A percentile compares a stretch with the other conserved stretches of the same genome.
Evolutionary conservation across 108 stramenopile genomes (phyloP).

Genomic region (Stephanodiscus minutulus): DNA sequence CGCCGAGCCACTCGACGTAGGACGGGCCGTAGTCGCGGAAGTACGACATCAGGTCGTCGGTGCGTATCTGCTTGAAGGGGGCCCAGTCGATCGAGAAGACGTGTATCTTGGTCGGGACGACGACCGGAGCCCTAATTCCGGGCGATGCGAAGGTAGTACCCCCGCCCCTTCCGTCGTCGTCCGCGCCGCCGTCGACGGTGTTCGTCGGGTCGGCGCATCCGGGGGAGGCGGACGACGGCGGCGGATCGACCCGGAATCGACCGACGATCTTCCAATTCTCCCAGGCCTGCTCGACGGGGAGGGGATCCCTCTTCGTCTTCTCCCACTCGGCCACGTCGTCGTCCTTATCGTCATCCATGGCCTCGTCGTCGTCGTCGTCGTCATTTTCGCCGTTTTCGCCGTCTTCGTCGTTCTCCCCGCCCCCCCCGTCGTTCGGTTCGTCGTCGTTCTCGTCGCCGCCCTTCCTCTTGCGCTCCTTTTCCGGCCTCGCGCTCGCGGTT

Average conservation of each 20-base stretch:
- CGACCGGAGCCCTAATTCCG: neutral
- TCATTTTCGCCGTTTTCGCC: constrained; percentile 32
- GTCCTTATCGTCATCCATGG: constrained; percentile 18
- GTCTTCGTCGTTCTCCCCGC: constrained; percentile 12
- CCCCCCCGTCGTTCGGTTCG: no score
- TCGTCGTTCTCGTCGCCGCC: constrained; percentile 18
- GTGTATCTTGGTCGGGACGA: constrained; percentile 72
- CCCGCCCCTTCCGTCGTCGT: constrained; percentile 21
- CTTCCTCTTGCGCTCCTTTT: constrained; percentile 32
- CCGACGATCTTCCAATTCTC: constrained; percentile 76
- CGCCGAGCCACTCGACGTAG: constrained; percentile 87
- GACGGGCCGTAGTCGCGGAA: constrained; percentile 71
- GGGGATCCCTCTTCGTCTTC: constrained; percentile 48
- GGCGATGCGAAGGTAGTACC: constrained; percentile 38
- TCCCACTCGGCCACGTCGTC: constrained; percentile 49
- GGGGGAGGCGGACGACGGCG: constrained; percentile 35
- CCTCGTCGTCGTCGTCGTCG: constrained; percentile 45
- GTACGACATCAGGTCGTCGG: constrained; percentile 68
- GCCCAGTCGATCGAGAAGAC: constrained; percentile 82
- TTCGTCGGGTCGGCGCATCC: constrained; percentile 20
- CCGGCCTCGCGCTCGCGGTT: neutral
- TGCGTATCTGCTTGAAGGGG: constrained; percentile 86
- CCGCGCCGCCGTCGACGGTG: constrained; percentile 10
- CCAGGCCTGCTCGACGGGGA: constrained; percentile 75
- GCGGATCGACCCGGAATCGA: constrained; percentile 65